These are phyloP conservation scores for Lasiosphaeria hispida DNA, from an alignment of 495 filamentous ascomycete species.

Conservation along the genomic window DNA sequence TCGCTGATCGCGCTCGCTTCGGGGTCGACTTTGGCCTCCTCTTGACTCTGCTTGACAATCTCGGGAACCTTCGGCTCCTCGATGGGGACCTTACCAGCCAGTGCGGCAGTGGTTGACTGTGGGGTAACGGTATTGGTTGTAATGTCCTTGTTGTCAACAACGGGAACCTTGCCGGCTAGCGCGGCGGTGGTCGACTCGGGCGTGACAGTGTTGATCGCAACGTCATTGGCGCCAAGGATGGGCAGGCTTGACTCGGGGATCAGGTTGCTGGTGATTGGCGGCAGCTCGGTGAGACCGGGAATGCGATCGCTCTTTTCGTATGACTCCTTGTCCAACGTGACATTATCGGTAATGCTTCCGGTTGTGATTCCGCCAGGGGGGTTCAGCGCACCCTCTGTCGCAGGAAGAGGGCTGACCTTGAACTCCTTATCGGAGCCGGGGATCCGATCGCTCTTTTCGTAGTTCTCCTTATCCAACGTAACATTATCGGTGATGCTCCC, in stretches of 20 bases:
- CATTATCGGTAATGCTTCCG: conserved; percentile 56
- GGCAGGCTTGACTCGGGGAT: conserved; percentile 88
- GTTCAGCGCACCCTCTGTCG: conserved; percentile 72
- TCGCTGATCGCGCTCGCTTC: conserved; percentile 59
- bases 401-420: conserved; percentile 72
- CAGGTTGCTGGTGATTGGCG: conserved; percentile 60
- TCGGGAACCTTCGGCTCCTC: conserved; percentile 65
- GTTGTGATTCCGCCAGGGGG: conserved; percentile 62
- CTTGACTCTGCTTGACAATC: conserved; percentile 65
- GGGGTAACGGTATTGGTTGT: conserved; percentile 68
- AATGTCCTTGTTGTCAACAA: conserved; percentile 23
- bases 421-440: conserved; percentile 44
- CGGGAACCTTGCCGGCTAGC: conserved; percentile 52
- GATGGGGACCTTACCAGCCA: conserved; percentile 55
- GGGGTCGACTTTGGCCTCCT: conserved; percentile 54
- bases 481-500: conserved; percentile 53
- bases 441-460: conserved; percentile 64
- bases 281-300: conserved; percentile 52
- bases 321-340: conserved; percentile 75
- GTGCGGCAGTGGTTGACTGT: conserved; percentile 24
- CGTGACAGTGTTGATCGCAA: conserved; percentile 60
- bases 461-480: conserved; percentile 74
- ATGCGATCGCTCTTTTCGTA: conserved; percentile 67
- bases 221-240: conserved; percentile 50
- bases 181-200: conserved; percentile 67